Base-by-base conservation (phyloP, 768 basidiomycete genomes). In the Agaricus subrufescens region DNA sequence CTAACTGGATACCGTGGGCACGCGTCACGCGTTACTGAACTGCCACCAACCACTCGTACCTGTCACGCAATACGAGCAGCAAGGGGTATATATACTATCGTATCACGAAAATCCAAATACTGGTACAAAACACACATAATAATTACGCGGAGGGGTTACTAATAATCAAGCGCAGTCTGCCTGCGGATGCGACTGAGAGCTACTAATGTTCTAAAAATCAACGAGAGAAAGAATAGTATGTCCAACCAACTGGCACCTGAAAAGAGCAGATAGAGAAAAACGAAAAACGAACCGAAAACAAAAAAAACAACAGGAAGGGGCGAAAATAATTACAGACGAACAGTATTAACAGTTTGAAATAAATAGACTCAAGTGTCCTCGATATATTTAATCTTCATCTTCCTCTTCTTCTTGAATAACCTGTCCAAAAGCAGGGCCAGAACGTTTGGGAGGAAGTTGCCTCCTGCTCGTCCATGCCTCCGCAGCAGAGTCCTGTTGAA, bases 351-450 rank as follows among this genome's bases (percentile, higher is more conserved):
- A 25, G 11, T 26, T 29, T 46, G 7, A 23, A 12, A 34, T 12
- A 27, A 12, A 7, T 34, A 50, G n/a, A 34, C 27, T n/a, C 34
- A 50, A 48, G 34, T 6, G 19, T 37, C 34, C 19, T 46, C 19
- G 19, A 19, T 23, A 52, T 54, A 49, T 56, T 69, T 67, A 77
- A 65, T 89, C 91, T 68, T 91, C 91, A 23, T 77, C 91, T 67
- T 92, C 91, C 61, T 93, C 91, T 65, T 91, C 91, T 66, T 92
- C 91, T 67, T 91, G 87, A 54, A 91, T 91, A 4, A 87, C 70
- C 60, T 85, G 82, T 46, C 74, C 71, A 62, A 89, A 89, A 8
- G 89, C 84, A 49, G 82, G 83, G 1, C 88, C 89, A n/a, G 82
- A 73, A 26, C 89, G 80, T n/a, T 71, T 75, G 48, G 75, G 67